A percentile compares a stretch with the other conserved stretches of the same genome.
phyloP scores from a whole-genome alignment of 2,329 filamentous ascomycete genomes.

The Polychaeton citri region DNA sequence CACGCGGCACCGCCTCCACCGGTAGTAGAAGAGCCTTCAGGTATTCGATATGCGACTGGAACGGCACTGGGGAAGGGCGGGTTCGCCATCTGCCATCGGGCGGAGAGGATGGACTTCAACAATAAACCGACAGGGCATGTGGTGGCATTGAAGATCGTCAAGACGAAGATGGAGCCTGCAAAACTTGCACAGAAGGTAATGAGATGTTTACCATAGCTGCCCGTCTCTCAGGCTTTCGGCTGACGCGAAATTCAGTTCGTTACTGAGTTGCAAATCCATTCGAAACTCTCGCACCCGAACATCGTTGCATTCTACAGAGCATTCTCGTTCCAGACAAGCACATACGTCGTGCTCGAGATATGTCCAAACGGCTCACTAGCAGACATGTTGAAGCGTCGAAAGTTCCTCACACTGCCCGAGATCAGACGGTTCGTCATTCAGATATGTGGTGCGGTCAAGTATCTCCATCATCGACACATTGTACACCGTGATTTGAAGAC shows the following conservation, averaged over 20 bases:
- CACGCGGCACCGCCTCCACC: conserved; percentile 38
- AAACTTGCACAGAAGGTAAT: conserved; percentile 74
- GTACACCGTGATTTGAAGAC: conserved; percentile 97
- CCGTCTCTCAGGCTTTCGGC: not conserved
- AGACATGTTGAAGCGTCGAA: conserved; percentile 92
- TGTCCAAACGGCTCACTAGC: conserved; percentile 93
- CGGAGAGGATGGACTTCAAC: conserved; percentile 43
- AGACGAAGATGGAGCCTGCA: conserved; percentile 61
- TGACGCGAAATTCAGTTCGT: conserved; percentile 41
- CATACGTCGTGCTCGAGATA: conserved; percentile 86
- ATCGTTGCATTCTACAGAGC: conserved; percentile 92
- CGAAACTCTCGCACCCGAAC: conserved; percentile 90
- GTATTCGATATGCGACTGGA: conserved; percentile 60
- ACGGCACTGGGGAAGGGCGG: conserved; percentile 67
- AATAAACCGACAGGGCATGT: conserved; percentile 46
- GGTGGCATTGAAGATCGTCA: conserved; percentile 71
- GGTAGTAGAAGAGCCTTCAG: conserved; percentile 55
- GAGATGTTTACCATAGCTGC: not conserved
- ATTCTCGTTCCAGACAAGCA: conserved; percentile 78
- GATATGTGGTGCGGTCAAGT: conserved; percentile 93
- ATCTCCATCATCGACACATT: conserved; percentile 89
- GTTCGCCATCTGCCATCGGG: conserved; percentile 70
- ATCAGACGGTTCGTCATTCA: conserved; percentile 89
- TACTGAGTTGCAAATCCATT: conserved; percentile 90
- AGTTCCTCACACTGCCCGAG: conserved; percentile 82